Evolutionary conservation across 768 basidiomycete species (phyloP).

Genomic region (Russula ochroleuca): DNA sequence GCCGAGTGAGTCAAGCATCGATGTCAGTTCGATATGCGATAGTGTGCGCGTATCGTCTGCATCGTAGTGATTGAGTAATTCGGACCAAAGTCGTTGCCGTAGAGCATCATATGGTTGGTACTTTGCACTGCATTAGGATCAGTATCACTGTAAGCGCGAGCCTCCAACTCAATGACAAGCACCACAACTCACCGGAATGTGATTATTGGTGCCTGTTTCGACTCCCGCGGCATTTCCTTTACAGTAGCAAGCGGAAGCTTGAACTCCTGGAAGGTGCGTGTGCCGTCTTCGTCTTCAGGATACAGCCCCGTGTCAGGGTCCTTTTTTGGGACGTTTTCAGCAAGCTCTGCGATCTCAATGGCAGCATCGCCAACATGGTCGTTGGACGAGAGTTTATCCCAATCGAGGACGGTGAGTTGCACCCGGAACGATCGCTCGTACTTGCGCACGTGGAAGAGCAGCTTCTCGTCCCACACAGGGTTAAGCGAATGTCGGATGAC

Average conservation of each 20-base stretch:
- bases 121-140: constrained; percentile 59
- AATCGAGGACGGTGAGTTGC: constrained; percentile 84
- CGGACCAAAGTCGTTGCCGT: constrained; percentile 86
- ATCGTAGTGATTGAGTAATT: constrained; percentile 87
- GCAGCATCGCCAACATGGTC: constrained; percentile 81
- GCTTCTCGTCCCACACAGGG: constrained; percentile 91
- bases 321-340: constrained; percentile 44
- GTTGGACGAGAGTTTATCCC: constrained; percentile 91
- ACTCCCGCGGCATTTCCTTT: constrained; percentile 67
- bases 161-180: neutral
- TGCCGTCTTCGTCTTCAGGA: constrained; percentile 51
- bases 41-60: constrained; percentile 71
- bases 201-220: constrained; percentile 64
- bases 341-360: constrained; percentile 67
- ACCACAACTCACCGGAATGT: constrained; percentile 52
- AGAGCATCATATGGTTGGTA: constrained; percentile 94
- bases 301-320: constrained; percentile 52
- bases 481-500: constrained; percentile 81
- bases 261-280: constrained; percentile 64
- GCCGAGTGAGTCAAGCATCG: constrained; percentile 95
- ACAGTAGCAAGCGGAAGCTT: constrained; percentile 56
- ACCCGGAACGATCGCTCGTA: constrained; percentile 79
- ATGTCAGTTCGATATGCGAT: constrained; percentile 82
- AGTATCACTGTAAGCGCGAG: constrained; percentile 8
- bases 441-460: constrained; percentile 89